These are phyloP conservation scores for Deakozyma indianensis DNA, from an alignment of 805 yeast species.

Conservation along the genomic window DNA sequence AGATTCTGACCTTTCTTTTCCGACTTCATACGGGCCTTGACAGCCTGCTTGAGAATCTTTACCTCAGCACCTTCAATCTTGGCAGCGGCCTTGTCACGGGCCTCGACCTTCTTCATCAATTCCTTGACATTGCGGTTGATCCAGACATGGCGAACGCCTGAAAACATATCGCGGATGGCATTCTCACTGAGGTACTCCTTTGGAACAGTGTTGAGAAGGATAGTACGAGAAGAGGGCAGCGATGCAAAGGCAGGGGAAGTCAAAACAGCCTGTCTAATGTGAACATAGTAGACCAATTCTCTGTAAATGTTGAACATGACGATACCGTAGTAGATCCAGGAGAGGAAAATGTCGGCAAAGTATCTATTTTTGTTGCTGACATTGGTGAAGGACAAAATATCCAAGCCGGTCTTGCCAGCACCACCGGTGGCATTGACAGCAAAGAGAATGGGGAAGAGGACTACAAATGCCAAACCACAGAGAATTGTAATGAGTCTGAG, in stretches of 20 bases:
- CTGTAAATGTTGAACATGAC: constrained; percentile 65
- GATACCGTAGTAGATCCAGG: constrained; percentile 65
- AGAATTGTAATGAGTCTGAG: constrained; percentile 39
- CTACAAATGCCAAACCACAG: constrained; percentile 38
- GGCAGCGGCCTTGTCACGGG: constrained; percentile 45
- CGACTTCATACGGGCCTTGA: constrained; percentile 46
- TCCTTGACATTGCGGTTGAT: constrained; percentile 50
- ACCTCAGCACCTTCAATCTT: constrained; percentile 57
- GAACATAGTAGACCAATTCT: constrained; percentile 64
- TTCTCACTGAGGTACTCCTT: constrained; percentile 54
- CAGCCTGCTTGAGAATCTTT: constrained; percentile 41
- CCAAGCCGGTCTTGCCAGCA: constrained; percentile 47
- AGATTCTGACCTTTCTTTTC: constrained; percentile 43
- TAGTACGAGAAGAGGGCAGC: constrained; percentile 63
- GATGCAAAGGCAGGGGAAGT: constrained; percentile 72
- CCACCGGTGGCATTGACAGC: constrained; percentile 64
- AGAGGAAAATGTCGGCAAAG: constrained; percentile 73
- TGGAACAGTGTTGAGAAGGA: constrained; percentile 75
- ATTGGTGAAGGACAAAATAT: constrained; percentile 66
- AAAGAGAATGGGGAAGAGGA: constrained; percentile 55
- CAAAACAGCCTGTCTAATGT: constrained; percentile 61
- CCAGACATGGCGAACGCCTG: constrained; percentile 73
- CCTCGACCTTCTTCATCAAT: constrained; percentile 39
- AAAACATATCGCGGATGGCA: constrained; percentile 60
- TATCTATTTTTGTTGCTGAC: constrained; percentile 46